Conservation (phyloP, 2,329 filamentous ascomycete species). For the Fusarium burgessii region DNA sequence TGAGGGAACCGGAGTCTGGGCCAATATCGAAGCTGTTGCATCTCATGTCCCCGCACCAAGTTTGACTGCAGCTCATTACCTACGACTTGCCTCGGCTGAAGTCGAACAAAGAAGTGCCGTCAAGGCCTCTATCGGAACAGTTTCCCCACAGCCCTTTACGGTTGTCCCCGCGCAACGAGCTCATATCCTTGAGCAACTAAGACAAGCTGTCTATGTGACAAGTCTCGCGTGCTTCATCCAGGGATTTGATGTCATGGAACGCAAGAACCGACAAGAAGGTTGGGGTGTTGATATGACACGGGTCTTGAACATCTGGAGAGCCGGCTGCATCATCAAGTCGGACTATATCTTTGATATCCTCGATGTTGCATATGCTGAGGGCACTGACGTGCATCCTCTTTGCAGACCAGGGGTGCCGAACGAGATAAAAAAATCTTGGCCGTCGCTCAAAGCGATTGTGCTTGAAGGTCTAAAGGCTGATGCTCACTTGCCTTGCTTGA, state of each 20-base stretch:
- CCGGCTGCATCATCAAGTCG: slow-evolving; percentile 77
- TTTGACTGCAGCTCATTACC: slow-evolving; percentile 70
- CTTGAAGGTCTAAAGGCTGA: slow-evolving; percentile 66
- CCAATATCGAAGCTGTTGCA: slow-evolving; percentile 69
- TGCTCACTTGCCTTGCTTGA: slow-evolving; percentile 68
- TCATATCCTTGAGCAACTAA: slow-evolving; percentile 66
- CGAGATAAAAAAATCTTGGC: slow-evolving; percentile 65
- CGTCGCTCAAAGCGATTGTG: slow-evolving; percentile 67
- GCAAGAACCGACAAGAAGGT: slow-evolving; percentile 66
- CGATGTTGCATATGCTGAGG: slow-evolving; percentile 55
- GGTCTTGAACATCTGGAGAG: slow-evolving; percentile 73
- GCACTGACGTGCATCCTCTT: slow-evolving; percentile 53
- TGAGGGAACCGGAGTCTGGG: slow-evolving; percentile 77
- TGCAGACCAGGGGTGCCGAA: slow-evolving; percentile 48
- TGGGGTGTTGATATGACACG: slow-evolving; percentile 68
- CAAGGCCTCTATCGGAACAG: slow-evolving; percentile 43
- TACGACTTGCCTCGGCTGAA: slow-evolving; percentile 73
- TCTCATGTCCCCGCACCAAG: slow-evolving; percentile 74
- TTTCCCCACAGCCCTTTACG: not conserved
- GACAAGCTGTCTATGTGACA: slow-evolving; percentile 70
- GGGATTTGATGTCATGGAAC: slow-evolving; percentile 73
- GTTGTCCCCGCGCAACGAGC: not conserved
- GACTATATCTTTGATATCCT: slow-evolving; percentile 74
- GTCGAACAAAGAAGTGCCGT: slow-evolving; percentile 65
- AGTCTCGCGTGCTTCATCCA: slow-evolving; percentile 74